phyloP scores from a whole-genome alignment of 768 basidiomycete genomes.

The Phaeotremella skinneri region DNA sequence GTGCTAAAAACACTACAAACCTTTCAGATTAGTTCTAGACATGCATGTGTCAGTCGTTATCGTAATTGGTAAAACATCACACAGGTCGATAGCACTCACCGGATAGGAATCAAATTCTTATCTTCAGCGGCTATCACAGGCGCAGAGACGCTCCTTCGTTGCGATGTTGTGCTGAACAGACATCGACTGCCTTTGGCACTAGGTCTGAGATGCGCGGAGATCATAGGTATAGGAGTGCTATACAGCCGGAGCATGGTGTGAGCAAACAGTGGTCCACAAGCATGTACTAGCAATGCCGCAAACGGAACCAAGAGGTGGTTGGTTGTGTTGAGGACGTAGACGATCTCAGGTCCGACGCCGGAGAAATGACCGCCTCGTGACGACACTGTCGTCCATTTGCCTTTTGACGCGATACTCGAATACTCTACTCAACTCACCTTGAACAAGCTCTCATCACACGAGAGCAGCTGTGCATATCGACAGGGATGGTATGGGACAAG shows the following conservation, averaged over 20 bases:
- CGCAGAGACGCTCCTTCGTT: not conserved
- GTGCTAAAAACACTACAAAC: conserved; percentile 10
- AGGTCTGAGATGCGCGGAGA: not conserved
- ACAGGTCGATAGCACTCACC: conserved; percentile 12
- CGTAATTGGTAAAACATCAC: not conserved
- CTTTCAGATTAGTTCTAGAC: conserved; percentile 36
- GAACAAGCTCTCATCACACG: not conserved
- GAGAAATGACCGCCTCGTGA: not conserved
- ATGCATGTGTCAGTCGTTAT: not conserved
- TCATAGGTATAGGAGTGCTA: not conserved
- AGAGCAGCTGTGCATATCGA: no score
- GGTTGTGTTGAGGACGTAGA: not conserved
- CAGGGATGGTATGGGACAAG: no score
- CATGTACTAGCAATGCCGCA: no score
- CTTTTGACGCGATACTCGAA: no score
- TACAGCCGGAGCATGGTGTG: no score
- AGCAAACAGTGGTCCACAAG: no score
- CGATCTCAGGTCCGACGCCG: not conserved
- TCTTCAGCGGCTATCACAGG: conserved; percentile 13
- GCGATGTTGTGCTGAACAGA: not conserved
- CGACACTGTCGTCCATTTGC: no score
- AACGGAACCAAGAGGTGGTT: no score
- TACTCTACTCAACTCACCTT: not conserved
- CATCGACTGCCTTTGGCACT: not conserved
- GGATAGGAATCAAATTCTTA: conserved; percentile 39